Evolutionary conservation across 345 rosid species (phyloP), one percentile per base, ranked within the genome.

Genomic region (Brassica nigra): DNA sequence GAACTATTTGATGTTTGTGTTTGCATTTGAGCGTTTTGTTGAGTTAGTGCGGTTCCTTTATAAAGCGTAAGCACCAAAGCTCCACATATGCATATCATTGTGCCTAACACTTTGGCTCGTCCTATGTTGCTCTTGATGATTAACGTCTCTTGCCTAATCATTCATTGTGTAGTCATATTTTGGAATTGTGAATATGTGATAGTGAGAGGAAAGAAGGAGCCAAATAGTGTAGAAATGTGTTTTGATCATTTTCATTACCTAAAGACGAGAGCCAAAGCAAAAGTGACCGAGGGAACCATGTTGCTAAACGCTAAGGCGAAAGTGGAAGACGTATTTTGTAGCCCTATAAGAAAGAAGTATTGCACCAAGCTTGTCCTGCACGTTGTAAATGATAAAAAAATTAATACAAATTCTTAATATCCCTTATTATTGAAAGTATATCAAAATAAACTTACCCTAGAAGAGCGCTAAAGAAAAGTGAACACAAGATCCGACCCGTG

Each of bases 261-360:
- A 65, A 89, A 85, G 58, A 87, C 70, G 18, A 89, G 79, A 18
- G 89, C 88, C 81, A 83, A 74, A 4, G 82, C 74, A 70, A 87
- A 89, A 3, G 92, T 89, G 36, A 85, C 33, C 2, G 86, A 87
- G 67, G 92, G 92, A 66, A 89, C 92, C 87, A 89, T 71, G 76
- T 87, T 89, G 74, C 84, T 47, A 83, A 89, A 89, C 33, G 92
- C 92, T 78, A 87, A 76, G 1, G 92, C 62, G 71, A 82, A 89
- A n/a, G 89, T 83, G 49, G 92, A 84, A 6, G 92, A 87, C 7
- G 92, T 89, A 73, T 82, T 75, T 73, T 87, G 81, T 44, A 89
- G 85, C 20, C 92, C 92, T 28, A 86, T 76, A 39, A 89, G 90
- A 73, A 87, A 89, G 76, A 82, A 83, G 75, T 82, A 87, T 54